Evolutionary conservation across 208 protist species (phyloP).

Genomic region (Crithidia bombi): DNA sequence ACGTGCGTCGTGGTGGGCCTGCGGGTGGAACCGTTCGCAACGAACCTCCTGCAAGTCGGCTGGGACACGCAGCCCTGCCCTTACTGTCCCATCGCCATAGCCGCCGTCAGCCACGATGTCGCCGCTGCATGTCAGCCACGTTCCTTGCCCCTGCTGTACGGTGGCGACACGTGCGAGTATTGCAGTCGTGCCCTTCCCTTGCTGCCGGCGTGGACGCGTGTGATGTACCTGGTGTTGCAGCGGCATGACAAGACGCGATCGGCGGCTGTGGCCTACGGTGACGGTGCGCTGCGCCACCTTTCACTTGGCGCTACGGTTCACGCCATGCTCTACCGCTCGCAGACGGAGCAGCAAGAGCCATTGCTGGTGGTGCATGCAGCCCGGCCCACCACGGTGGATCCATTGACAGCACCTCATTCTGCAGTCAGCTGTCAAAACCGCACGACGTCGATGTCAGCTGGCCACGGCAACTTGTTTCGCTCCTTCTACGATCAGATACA

Average conservation of each 20-base stretch:
- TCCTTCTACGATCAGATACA: slow-evolving; percentile 11
- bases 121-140: not conserved
- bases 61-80: slow-evolving; percentile 48
- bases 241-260: slow-evolving; percentile 26
- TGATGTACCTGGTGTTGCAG: slow-evolving; percentile 44
- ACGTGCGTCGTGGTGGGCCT: slow-evolving; percentile 53
- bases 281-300: slow-evolving; percentile 38
- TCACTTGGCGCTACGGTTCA: slow-evolving; percentile 36
- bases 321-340: slow-evolving; percentile 47
- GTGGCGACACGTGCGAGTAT: slow-evolving; percentile 24
- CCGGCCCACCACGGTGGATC: not conserved
- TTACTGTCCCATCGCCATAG: slow-evolving; percentile 13
- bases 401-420: too few species aligned
- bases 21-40: slow-evolving; percentile 40
- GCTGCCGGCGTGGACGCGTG: slow-evolving; percentile 32
- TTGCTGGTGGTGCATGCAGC: slow-evolving; percentile 60
- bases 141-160: slow-evolving; percentile 34
- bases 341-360: slow-evolving; percentile 41
- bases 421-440: too few species aligned
- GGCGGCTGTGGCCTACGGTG: slow-evolving; percentile 63
- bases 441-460: not conserved
- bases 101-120: not conserved
- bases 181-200: slow-evolving; percentile 38
- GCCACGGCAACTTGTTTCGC: slow-evolving; percentile 3
- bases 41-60: slow-evolving; percentile 59